Percentiles rank a stretch among this genome's conserved stretches.
Conservation (phyloP, 805 yeast genomes). For the Danielia reshetovae region DNA sequence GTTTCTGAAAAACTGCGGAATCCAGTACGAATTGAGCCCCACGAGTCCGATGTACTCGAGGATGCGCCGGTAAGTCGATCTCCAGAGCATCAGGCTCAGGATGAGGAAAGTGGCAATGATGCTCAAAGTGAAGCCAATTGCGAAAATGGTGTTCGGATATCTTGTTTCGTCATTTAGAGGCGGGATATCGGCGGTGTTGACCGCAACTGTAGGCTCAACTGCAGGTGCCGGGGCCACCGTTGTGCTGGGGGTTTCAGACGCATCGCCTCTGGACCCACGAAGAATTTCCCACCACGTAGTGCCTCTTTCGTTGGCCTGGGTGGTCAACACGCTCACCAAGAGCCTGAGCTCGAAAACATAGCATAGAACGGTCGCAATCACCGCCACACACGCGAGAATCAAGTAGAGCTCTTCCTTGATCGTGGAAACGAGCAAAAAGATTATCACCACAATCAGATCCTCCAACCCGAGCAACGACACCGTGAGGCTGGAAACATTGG, state of each 20-base stretch:
- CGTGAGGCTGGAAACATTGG: conserved; percentile 52
- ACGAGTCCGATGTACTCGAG: conserved; percentile 57
- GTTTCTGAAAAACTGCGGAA: conserved; percentile 84
- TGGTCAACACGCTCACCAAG: conserved; percentile 58
- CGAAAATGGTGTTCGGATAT: conserved; percentile 24
- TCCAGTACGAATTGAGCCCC: conserved; percentile 69
- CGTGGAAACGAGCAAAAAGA: conserved; percentile 57
- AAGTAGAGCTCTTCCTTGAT: conserved; percentile 55
- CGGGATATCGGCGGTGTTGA: background rate
- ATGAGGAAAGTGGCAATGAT: conserved; percentile 47
- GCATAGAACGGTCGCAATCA: conserved; percentile 64
- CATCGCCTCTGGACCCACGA: conserved; percentile 42
- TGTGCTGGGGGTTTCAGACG: background rate
- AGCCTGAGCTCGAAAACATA: conserved; percentile 74
- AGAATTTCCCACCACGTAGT: conserved; percentile 64
- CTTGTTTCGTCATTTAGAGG: conserved; percentile 19
- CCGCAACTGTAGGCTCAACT: conserved; percentile 2
- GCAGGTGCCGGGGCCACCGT: conserved; percentile 10
- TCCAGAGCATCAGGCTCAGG: conserved; percentile 58
- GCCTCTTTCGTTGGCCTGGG: conserved; percentile 70
- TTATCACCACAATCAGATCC: conserved; percentile 68
- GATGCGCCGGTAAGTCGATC: conserved; percentile 46
- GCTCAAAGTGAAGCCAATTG: conserved; percentile 23
- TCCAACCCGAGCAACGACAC: conserved; percentile 64
- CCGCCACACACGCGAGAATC: conserved; percentile 65